A percentile compares a stretch with the other conserved stretches of the same genome.
Conservation (phyloP, 805 yeast species). For the Kodamaea laetipori region DNA sequence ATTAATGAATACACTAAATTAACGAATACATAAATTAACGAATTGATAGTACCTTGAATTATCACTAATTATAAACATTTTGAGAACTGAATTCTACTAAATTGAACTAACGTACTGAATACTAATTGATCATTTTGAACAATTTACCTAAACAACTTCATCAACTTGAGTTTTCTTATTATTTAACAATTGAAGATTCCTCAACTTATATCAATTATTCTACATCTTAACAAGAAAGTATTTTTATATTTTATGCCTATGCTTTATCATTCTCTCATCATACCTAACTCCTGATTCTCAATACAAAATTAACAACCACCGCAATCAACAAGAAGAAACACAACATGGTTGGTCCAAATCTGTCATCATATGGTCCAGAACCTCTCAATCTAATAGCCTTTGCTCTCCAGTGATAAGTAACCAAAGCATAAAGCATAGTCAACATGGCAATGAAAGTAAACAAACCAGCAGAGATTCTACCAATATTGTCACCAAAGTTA, state of each 20-base stretch:
- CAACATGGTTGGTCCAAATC: slow-evolving; percentile 97
- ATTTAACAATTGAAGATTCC: too few species aligned
- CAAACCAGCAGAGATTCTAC: slow-evolving; percentile 88
- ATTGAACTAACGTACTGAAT: too few species aligned
- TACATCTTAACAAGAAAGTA: too few species aligned
- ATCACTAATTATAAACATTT: too few species aligned
- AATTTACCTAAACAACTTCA: too few species aligned
- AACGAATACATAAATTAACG: too few species aligned
- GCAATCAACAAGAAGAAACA: slow-evolving; percentile 92
- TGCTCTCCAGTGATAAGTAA: slow-evolving; percentile 99
- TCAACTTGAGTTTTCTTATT: too few species aligned
- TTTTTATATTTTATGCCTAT: slow-evolving; percentile 3
- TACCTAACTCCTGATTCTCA: slow-evolving; percentile 65
- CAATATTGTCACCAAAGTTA: slow-evolving; percentile 93
- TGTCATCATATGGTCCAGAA: slow-evolving; percentile 98
- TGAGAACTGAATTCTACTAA: too few species aligned
- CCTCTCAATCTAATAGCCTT: slow-evolving; percentile 97
- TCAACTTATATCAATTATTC: too few species aligned
- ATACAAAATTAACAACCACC: slow-evolving; percentile 86
- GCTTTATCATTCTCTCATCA: not conserved
- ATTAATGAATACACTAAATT: too few species aligned
- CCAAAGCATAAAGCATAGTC: slow-evolving; percentile 93
- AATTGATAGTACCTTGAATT: too few species aligned
- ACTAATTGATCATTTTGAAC: too few species aligned
- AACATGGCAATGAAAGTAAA: slow-evolving; percentile 97